Conservation (phyloP, 345 rosid genomes). For the Lumnitzera littorea region DNA sequence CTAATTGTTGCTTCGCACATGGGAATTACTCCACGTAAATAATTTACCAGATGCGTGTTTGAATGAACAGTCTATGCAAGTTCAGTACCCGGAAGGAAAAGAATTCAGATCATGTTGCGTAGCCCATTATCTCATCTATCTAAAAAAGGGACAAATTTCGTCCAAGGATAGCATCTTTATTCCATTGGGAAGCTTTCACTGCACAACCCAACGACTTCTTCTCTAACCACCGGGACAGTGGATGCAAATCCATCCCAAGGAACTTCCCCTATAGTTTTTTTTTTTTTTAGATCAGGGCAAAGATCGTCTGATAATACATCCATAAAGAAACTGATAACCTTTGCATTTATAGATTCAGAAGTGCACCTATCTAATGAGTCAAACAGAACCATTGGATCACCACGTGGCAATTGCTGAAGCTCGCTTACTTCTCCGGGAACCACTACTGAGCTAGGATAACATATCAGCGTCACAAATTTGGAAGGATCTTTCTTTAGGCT, state of each 20-base stretch:
- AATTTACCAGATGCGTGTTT: too few species aligned
- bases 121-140: too few species aligned
- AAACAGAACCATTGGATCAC: conserved; percentile 68
- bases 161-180: conserved; percentile 16
- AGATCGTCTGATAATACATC: conserved; percentile 68
- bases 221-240: conserved; percentile 82
- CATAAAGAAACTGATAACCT: conserved; percentile 76
- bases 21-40: too few species aligned
- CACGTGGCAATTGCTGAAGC: conserved; percentile 36
- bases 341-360: conserved; percentile 63
- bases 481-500: conserved; percentile 62
- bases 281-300: conserved; percentile 48
- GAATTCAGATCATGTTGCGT: too few species aligned
- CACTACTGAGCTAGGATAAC: conserved; percentile 57
- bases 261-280: conserved; percentile 40
- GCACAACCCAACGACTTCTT: conserved; percentile 68
- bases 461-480: conserved; percentile 44
- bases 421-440: conserved; percentile 36
- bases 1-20: too few species aligned
- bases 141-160: too few species aligned
- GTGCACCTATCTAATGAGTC: conserved; percentile 63
- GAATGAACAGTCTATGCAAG: too few species aligned
- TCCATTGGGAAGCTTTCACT: conserved; percentile 41
- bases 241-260: conserved; percentile 54
- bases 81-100: too few species aligned